These are phyloP conservation scores for Leptodontidium sp. DNA, from an alignment of 2,329 filamentous ascomycete species.

Conservation along the genomic window DNA sequence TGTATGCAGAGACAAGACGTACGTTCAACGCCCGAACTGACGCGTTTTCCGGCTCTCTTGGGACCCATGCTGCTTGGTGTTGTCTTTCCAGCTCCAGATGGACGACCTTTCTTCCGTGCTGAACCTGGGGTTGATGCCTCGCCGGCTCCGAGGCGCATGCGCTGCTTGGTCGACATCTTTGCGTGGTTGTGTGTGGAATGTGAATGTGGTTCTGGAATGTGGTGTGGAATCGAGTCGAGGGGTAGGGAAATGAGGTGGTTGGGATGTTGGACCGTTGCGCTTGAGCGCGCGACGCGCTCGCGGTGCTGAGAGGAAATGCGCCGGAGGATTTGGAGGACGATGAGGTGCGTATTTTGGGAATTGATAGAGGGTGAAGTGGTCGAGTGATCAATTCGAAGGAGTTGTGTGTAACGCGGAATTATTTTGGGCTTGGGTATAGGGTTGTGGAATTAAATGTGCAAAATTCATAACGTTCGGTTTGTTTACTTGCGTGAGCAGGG, in stretches of 20 bases:
- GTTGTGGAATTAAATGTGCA: slow-evolving; percentile 6
- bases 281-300: slow-evolving; percentile 3
- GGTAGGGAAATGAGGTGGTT: slow-evolving; percentile 14
- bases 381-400: not conserved
- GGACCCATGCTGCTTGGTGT: slow-evolving; percentile 25
- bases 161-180: slow-evolving; percentile 24
- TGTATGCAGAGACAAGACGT: slow-evolving; percentile 15
- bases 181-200: not conserved
- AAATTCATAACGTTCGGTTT: not conserved
- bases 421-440: not conserved
- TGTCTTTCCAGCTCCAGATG: slow-evolving; percentile 19
- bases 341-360: not conserved
- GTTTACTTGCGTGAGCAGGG: slow-evolving; percentile 9
- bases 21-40: slow-evolving; percentile 27
- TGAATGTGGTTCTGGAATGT: not conserved
- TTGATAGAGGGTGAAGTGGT: not conserved
- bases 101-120: slow-evolving; percentile 25
- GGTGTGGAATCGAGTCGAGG: too few species aligned
- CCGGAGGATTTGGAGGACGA: not conserved
- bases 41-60: slow-evolving; percentile 26
- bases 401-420: not conserved
- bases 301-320: not conserved
- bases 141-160: slow-evolving; percentile 21
- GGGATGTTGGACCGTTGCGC: not conserved
- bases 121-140: slow-evolving; percentile 29